phyloP scores from a whole-genome alignment of 2,329 filamentous ascomycete species.

The Xylaria digitata region DNA sequence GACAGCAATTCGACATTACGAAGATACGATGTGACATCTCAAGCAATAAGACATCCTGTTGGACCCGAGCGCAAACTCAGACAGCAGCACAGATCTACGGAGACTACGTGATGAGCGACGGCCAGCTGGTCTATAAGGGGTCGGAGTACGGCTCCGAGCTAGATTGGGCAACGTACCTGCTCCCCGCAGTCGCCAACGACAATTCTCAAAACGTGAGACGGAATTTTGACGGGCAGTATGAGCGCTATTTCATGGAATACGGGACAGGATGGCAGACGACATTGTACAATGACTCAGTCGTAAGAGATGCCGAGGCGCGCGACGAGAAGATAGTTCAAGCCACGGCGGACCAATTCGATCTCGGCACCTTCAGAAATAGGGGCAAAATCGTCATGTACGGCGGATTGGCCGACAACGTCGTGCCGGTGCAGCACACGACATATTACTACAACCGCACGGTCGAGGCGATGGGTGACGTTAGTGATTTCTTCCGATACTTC shows the following conservation, averaged over 20 bases:
- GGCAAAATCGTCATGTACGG: conserved; percentile 51
- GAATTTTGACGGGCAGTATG: conserved; percentile 47
- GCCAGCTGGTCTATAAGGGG: conserved; percentile 49
- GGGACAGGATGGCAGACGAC: conserved; percentile 43
- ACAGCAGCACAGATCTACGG: conserved; percentile 46
- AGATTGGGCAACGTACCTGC: conserved; percentile 44
- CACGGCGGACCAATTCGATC: conserved; percentile 48
- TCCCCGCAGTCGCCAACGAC: conserved; percentile 40
- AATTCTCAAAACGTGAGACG: conserved; percentile 41
- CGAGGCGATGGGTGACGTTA: conserved; percentile 51
- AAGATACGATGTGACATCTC: conserved; percentile 50
- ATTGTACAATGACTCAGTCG: conserved; percentile 47
- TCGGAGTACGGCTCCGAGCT: conserved; percentile 59
- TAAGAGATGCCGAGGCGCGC: conserved; percentile 41
- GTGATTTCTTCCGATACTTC: conserved; percentile 61
- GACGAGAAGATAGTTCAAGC: conserved; percentile 43
- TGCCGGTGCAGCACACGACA: conserved; percentile 46
- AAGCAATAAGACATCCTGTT: conserved; percentile 49
- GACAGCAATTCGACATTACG: conserved; percentile 47
- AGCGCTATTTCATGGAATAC: conserved; percentile 47
- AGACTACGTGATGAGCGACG: conserved; percentile 44
- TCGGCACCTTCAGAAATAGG: conserved; percentile 44
- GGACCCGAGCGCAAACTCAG: conserved; percentile 54
- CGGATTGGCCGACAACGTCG: conserved; percentile 46
- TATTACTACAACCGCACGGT: conserved; percentile 46